Conservation (phyloP, 768 basidiomycete species). For the Hygrophorus pudorinus region DNA sequence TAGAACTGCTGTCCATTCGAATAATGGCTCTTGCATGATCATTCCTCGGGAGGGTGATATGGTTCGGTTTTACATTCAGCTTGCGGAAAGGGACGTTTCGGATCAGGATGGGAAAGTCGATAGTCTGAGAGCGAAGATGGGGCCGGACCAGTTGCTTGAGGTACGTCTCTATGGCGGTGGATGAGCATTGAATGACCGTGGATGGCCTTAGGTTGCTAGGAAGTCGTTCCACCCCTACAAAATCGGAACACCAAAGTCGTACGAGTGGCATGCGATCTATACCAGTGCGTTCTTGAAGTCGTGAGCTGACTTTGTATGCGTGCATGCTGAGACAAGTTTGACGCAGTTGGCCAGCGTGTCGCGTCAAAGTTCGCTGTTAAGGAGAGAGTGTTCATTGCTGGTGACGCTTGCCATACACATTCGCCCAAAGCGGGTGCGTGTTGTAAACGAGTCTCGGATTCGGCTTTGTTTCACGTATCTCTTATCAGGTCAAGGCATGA, state of each 20-base stretch:
- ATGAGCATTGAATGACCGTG: background rate
- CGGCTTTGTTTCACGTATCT: background rate
- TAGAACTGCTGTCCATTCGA: constrained; percentile 55
- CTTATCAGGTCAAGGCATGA: constrained; percentile 59
- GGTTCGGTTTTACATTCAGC: constrained; percentile 63
- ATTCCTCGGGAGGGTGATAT: constrained; percentile 65
- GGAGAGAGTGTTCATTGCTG: constrained; percentile 68
- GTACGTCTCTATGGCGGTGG: constrained; percentile 20
- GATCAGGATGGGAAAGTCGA: constrained; percentile 38
- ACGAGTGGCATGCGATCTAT: constrained; percentile 71
- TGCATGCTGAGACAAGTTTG: background rate
- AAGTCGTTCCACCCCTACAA: constrained; percentile 48
- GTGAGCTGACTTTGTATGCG: background rate
- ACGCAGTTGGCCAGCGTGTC: constrained; percentile 62
- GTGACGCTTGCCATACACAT: constrained; percentile 67
- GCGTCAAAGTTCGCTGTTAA: constrained; percentile 50
- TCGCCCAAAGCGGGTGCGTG: constrained; percentile 50
- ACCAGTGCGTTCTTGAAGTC: constrained; percentile 34
- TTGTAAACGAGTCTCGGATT: background rate
- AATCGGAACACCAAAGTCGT: constrained; percentile 34
- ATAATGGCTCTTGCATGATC: constrained; percentile 58
- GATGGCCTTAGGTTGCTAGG: constrained; percentile 34
- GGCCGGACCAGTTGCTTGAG: constrained; percentile 41
- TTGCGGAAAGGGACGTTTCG: constrained; percentile 37
- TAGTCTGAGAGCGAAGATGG: constrained; percentile 37